These are phyloP conservation scores for Solanum bukasovii DNA, from an alignment of 257 asterid species.

Conservation along the genomic window DNA sequence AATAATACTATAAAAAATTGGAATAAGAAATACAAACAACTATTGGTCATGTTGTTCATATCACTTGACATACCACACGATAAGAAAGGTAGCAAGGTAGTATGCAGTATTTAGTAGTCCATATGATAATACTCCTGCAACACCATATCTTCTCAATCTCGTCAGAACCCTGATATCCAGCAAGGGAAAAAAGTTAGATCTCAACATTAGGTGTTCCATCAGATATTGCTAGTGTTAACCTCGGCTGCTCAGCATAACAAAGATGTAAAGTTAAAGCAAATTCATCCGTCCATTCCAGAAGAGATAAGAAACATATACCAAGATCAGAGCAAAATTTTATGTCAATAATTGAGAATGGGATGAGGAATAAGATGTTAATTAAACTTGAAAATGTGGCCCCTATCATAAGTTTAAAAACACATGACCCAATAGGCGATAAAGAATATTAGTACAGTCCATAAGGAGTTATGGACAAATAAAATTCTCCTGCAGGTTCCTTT, in stretches of 20 bases:
- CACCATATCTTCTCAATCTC: slow-evolving; percentile 71
- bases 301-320: neutral
- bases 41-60: neutral
- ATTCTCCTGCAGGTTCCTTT: neutral
- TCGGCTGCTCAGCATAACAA: neutral
- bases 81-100: slow-evolving; percentile 74
- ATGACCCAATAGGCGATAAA: neutral
- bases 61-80: slow-evolving; percentile 55
- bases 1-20: neutral
- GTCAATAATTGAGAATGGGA: neutral
- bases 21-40: neutral
- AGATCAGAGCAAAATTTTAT: neutral
- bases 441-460: neutral
- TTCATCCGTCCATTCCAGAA: neutral
- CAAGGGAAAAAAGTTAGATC: slow-evolving; percentile 13
- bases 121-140: slow-evolving; percentile 75
- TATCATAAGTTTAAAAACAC: neutral
- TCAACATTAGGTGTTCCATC: neutral
- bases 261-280: neutral
- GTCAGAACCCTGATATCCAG: slow-evolving; percentile 41
- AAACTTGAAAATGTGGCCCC: neutral
- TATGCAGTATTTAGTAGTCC: slow-evolving; percentile 84
- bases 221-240: neutral
- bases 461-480: neutral
- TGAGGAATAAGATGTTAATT: neutral